Evolutionary conservation across 345 rosid genomes (phyloP).

Genomic region (Trapa bicornis): DNA sequence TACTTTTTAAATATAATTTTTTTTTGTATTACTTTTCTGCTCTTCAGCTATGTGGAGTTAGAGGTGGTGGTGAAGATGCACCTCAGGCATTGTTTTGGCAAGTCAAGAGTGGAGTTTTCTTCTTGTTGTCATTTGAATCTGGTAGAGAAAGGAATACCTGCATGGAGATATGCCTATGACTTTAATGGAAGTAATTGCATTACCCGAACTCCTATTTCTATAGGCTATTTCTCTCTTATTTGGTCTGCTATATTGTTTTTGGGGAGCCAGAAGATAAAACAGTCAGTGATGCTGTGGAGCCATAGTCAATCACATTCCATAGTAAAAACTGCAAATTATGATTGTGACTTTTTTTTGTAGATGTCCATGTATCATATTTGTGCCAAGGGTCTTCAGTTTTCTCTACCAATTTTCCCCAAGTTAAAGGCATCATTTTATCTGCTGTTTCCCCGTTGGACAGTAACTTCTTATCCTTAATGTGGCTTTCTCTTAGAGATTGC

Average conservation of each 20-base stretch:
- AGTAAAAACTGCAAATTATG: conserved; percentile 25
- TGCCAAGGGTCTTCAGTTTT: conserved; percentile 5
- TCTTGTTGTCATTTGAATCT: conserved; percentile 77
- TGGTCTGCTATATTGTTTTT: conserved; percentile 36
- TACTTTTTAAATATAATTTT: no score
- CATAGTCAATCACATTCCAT: no score
- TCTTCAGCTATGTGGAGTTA: neutral
- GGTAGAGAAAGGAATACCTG: conserved; percentile 88
- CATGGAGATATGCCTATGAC: conserved; percentile 89
- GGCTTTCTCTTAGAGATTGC: neutral
- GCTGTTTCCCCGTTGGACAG: conserved; percentile 17
- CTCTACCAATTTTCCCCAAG: neutral
- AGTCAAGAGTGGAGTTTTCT: conserved; percentile 46
- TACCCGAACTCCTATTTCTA: neutral
- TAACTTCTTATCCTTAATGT: conserved; percentile 2
- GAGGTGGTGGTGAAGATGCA: neutral
- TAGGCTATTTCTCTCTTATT: neutral
- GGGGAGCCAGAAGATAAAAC: conserved; percentile 53
- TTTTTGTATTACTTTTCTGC: no score
- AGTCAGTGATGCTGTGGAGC: conserved; percentile 8
- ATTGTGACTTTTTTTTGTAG: conserved; percentile 9
- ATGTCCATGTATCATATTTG: conserved; percentile 23
- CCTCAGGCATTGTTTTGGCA: no score
- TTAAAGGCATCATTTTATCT: neutral
- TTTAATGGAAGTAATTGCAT: conserved; percentile 53